Evolutionary conservation across 108 stramenopile species (phyloP).

Genomic region (Conticribra guillardii): DNA sequence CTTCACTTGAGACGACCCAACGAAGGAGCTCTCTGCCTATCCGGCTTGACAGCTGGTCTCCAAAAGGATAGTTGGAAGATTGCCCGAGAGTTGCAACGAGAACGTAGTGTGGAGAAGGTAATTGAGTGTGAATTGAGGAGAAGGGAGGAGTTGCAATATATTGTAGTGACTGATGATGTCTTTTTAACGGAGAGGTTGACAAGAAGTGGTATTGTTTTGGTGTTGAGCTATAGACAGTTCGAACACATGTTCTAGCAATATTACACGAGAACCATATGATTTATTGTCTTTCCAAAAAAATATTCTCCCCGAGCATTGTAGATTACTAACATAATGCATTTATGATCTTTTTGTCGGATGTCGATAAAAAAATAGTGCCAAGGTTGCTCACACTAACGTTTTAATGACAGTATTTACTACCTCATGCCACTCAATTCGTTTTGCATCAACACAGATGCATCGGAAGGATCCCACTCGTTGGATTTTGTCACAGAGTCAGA

Average conservation of each 20-base stretch:
- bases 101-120: slow-evolving; percentile 42
- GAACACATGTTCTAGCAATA: slow-evolving; percentile 26
- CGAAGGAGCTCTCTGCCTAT: slow-evolving; percentile 49
- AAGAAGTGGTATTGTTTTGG: slow-evolving; percentile 25
- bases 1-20: slow-evolving; percentile 48
- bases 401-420: no score
- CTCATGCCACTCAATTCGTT: no score
- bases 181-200: slow-evolving; percentile 49
- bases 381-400: no score
- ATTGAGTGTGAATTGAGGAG: slow-evolving; percentile 51
- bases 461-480: no score
- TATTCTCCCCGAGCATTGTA: not conserved
- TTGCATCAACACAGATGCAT: no score
- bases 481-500: no score
- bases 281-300: not conserved
- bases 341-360: no score
- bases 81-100: slow-evolving; percentile 44
- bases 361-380: no score
- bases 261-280: no score
- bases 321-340: no score
- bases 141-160: slow-evolving; percentile 37
- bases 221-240: slow-evolving; percentile 46
- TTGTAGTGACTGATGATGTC: slow-evolving; percentile 57
- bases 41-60: slow-evolving; percentile 39
- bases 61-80: slow-evolving; percentile 39